These are phyloP conservation scores for Ciborinia camelliae DNA, from an alignment of 2,329 filamentous ascomycete genomes.

Conservation along the genomic window DNA sequence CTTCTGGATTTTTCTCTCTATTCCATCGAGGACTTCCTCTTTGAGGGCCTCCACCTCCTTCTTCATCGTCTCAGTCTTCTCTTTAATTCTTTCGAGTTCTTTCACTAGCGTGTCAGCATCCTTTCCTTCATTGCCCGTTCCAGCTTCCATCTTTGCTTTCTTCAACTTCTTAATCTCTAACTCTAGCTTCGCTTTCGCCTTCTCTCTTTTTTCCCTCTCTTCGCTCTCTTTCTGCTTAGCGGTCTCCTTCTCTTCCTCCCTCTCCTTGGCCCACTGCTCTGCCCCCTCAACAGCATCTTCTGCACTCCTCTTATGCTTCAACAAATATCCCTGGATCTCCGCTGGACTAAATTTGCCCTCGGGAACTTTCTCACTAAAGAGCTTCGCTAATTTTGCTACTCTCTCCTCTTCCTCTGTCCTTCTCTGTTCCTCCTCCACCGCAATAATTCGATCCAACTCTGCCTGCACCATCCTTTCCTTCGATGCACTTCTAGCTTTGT, in stretches of 20 bases:
- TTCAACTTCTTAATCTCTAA: slow-evolving; percentile 23
- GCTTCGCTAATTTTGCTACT: slow-evolving; percentile 43
- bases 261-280: slow-evolving; percentile 51
- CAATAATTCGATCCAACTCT: slow-evolving; percentile 9
- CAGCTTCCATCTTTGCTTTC: slow-evolving; percentile 19
- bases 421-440: slow-evolving; percentile 21
- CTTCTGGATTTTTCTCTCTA: background rate
- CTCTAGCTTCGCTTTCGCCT: slow-evolving; percentile 26
- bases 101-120: background rate
- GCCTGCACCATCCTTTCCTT: background rate
- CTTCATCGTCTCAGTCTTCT: background rate
- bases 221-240: slow-evolving; percentile 33
- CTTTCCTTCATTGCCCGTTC: slow-evolving; percentile 7
- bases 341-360: slow-evolving; percentile 54
- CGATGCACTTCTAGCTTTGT: slow-evolving; percentile 34
- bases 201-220: slow-evolving; percentile 28
- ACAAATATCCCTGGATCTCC: slow-evolving; percentile 62
- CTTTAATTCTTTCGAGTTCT: background rate
- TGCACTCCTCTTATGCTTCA: slow-evolving; percentile 60
- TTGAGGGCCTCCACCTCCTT: background rate
- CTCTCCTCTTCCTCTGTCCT: slow-evolving; percentile 24
- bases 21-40: background rate
- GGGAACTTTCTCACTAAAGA: slow-evolving; percentile 54
- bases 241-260: slow-evolving; percentile 47
- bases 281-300: slow-evolving; percentile 52